These are phyloP conservation scores for Pinus albicaulis DNA, from an alignment of 75 land plant genomes.

Conservation along the genomic window DNA sequence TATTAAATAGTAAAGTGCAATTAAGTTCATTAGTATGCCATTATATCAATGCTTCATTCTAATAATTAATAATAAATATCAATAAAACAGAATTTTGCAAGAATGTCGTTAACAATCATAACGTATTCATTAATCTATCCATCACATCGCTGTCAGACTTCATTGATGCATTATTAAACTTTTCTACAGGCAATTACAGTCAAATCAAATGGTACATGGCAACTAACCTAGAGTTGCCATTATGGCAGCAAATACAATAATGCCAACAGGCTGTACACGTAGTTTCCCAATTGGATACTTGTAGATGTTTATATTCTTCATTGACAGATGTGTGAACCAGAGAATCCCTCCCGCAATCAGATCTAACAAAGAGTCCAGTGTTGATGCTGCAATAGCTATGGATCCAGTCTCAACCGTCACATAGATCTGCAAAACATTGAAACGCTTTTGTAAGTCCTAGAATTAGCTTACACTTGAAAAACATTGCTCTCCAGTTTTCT, in stretches of 20 bases:
- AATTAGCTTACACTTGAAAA: no score
- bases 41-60: no score
- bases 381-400: slow-evolving; percentile 89
- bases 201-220: background rate
- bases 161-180: slow-evolving; percentile 1
- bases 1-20: no score
- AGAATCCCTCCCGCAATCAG: slow-evolving; percentile 85
- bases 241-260: slow-evolving; percentile 82
- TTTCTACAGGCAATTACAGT: background rate
- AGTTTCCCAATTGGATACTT: slow-evolving; percentile 87
- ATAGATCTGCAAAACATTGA: slow-evolving; percentile 38
- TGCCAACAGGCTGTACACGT: slow-evolving; percentile 88
- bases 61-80: no score
- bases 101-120: no score
- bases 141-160: background rate
- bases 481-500: no score
- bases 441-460: no score
- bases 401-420: slow-evolving; percentile 81
- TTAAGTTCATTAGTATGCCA: no score
- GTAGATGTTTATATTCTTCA: slow-evolving; percentile 70
- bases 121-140: no score
- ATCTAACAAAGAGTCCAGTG: slow-evolving; percentile 88
- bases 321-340: slow-evolving; percentile 64
- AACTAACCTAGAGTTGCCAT: slow-evolving; percentile 88
- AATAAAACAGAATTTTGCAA: no score